phyloP scores from a whole-genome alignment of 2,329 filamentous ascomycete genomes.

The Sporothrix schenckii region DNA sequence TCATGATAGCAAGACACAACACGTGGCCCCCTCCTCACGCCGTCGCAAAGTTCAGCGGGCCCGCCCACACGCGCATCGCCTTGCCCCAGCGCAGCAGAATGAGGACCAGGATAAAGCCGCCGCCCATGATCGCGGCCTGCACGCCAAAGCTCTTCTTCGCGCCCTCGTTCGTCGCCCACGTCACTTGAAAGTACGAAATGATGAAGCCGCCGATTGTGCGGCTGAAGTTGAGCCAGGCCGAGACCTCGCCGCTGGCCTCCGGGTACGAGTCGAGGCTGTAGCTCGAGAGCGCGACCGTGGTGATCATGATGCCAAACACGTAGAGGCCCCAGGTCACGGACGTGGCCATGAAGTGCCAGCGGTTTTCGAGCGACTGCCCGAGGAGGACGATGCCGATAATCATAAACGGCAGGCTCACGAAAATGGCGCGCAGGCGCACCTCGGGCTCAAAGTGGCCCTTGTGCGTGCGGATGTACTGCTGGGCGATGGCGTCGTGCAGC shows the following conservation, averaged over 20 bases:
- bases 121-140: constrained; percentile 48
- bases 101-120: constrained; percentile 39
- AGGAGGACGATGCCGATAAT: constrained; percentile 54
- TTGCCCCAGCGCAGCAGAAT: constrained; percentile 41
- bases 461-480: constrained; percentile 50
- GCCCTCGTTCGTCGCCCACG: constrained; percentile 52
- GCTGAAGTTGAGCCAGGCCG: constrained; percentile 55
- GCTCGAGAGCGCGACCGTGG: constrained; percentile 55
- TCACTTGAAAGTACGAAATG: constrained; percentile 56
- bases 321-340: constrained; percentile 57
- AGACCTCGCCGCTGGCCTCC: constrained; percentile 57
- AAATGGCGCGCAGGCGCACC: constrained; percentile 54
- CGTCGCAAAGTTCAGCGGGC: constrained; percentile 42
- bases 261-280: constrained; percentile 60
- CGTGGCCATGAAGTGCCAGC: constrained; percentile 57
- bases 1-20: no score
- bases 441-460: constrained; percentile 61
- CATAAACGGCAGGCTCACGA: constrained; percentile 54
- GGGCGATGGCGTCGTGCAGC: constrained; percentile 56
- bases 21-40: constrained; percentile 30
- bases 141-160: constrained; percentile 52
- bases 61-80: constrained; percentile 42
- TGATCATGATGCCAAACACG: constrained; percentile 59
- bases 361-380: constrained; percentile 54
- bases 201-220: constrained; percentile 53